A percentile compares a stretch with the other conserved stretches of the same genome.
Conservation (phyloP, 768 basidiomycete genomes). For the Calvatia gigantea region DNA sequence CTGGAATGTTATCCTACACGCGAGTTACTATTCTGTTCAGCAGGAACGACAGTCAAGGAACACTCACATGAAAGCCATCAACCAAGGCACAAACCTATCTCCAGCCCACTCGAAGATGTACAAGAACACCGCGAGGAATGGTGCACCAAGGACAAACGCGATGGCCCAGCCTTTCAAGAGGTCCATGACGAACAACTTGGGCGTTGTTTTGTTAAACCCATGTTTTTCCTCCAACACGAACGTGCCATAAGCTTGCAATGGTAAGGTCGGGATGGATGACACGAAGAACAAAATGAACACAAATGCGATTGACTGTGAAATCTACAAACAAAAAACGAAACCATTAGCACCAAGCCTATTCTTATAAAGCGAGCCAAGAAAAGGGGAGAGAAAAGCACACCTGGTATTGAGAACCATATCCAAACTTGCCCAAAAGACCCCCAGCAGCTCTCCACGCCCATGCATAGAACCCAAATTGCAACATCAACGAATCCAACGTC, state of each 20-base stretch:
- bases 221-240: conserved; percentile 95
- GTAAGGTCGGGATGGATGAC: conserved; percentile 67
- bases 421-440: conserved; percentile 41
- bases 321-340: conserved; percentile 40
- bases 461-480: conserved; percentile 77
- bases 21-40: background rate
- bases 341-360: too few relatives aligned
- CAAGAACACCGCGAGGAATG: conserved; percentile 85
- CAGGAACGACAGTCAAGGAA: background rate
- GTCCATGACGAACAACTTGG: conserved; percentile 71
- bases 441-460: conserved; percentile 79
- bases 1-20: conserved; percentile 71
- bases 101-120: conserved; percentile 93
- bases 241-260: conserved; percentile 79
- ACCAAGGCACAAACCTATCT: conserved; percentile 86
- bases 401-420: conserved; percentile 71
- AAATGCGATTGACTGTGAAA: conserved; percentile 80
- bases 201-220: conserved; percentile 95
- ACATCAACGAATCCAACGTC: conserved; percentile 59
- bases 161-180: conserved; percentile 76
- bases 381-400: conserved; percentile 37
- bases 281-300: conserved; percentile 61
- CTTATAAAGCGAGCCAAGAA: too few relatives aligned
- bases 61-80: conserved; percentile 88
- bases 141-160: conserved; percentile 69